Evolutionary conservation across 2,329 filamentous ascomycete genomes (phyloP).

Genomic region (Cylindrodendrum hubeiense): DNA sequence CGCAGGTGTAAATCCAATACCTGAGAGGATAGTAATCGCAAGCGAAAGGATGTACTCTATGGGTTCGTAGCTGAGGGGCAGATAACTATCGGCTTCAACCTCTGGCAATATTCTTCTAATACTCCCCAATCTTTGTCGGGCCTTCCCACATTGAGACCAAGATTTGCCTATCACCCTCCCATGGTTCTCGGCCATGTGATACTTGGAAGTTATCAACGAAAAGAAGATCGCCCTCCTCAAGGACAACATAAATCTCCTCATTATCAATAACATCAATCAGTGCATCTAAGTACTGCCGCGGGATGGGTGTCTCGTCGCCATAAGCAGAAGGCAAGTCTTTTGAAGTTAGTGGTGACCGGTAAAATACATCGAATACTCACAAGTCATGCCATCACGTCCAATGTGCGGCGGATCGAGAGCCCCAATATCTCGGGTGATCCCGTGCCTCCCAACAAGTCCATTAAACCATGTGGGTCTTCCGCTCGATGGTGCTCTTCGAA

Average conservation of each 20-base stretch:
- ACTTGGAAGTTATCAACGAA: conserved; percentile 27
- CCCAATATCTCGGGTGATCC: too few species aligned
- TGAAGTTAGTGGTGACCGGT: neutral
- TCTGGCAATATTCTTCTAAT: neutral
- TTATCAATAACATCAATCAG: conserved; percentile 13
- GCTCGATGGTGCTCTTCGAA: too few species aligned
- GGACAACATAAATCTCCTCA: conserved; percentile 8
- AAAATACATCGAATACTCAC: neutral
- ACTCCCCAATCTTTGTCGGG: conserved; percentile 10
- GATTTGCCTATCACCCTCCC: conserved; percentile 25
- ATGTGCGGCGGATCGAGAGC: too few species aligned
- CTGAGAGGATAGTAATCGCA: too few species aligned
- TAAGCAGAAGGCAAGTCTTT: conserved; percentile 15
- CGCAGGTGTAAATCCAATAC: too few species aligned
- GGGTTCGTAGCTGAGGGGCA: too few species aligned
- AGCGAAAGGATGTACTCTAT: too few species aligned
- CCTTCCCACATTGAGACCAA: conserved; percentile 28
- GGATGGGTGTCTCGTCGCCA: conserved; percentile 13
- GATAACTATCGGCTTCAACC: too few species aligned
- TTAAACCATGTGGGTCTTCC: too few species aligned
- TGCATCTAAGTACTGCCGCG: conserved; percentile 11
- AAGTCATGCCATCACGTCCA: conserved; percentile 25
- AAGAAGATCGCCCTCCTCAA: conserved; percentile 16
- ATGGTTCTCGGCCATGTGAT: conserved; percentile 22
- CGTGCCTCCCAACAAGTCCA: too few species aligned